Percentiles rank a stretch among this genome's conserved stretches.
Conservation (phyloP, 257 asterid genomes). For the Gardenia jasminoides region DNA sequence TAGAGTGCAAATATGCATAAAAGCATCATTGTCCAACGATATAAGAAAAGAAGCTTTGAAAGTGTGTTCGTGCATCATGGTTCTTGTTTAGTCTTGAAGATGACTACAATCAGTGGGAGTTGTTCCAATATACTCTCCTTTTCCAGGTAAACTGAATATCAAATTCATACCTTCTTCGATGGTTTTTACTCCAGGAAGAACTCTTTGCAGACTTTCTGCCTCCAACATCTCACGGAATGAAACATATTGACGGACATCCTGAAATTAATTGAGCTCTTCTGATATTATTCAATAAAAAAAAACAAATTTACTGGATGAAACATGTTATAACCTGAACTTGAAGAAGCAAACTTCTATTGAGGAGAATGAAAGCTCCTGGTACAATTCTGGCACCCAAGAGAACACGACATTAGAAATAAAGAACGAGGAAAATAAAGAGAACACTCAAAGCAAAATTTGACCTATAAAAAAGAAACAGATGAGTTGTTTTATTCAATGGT, state of each 20-base stretch:
- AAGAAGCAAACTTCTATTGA: conserved; percentile 69
- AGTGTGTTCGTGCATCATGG: background rate
- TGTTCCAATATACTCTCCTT: background rate
- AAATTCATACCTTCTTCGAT: conserved; percentile 60
- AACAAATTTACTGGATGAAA: conserved; percentile 23
- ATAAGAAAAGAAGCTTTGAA: background rate
- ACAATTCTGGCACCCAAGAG: conserved; percentile 49
- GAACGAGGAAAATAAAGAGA: conserved; percentile 11
- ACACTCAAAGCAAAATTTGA: background rate
- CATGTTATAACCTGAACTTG: conserved; percentile 71
- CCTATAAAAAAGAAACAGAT: background rate
- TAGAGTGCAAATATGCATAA: background rate
- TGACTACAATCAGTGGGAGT: background rate
- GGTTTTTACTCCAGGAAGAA: conserved; percentile 76
- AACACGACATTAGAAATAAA: conserved; percentile 19
- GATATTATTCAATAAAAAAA: background rate
- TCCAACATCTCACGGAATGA: conserved; percentile 80
- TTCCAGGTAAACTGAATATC: background rate
- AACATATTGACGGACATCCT: conserved; percentile 68
- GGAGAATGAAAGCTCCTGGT: conserved; percentile 53
- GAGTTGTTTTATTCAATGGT: background rate
- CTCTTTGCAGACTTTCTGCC: conserved; percentile 54
- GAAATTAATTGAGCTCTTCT: conserved; percentile 19
- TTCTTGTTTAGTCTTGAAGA: background rate
- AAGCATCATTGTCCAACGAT: background rate